phyloP scores from a whole-genome alignment of 2,329 filamentous ascomycete genomes.

The Didymella glomerata region DNA sequence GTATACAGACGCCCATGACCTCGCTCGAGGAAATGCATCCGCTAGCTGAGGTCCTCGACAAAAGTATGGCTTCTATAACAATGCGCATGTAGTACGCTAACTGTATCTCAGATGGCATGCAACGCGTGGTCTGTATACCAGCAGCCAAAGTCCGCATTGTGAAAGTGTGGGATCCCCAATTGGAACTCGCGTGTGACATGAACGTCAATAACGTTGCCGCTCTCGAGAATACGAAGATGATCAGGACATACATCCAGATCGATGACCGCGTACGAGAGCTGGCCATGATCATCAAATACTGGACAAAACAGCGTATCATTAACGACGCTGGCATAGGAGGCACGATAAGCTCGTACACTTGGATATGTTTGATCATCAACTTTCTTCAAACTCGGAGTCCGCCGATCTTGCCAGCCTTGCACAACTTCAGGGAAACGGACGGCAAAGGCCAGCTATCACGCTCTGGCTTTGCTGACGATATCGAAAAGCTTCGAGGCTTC shows the following conservation, averaged over 20 bases:
- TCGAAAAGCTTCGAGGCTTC: conserved; percentile 76
- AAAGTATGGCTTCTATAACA: conserved; percentile 64
- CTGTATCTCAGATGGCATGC: conserved; percentile 83
- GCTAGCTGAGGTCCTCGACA: conserved; percentile 84
- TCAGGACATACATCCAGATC: conserved; percentile 93
- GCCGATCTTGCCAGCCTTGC: conserved; percentile 84
- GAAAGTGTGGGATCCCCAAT: conserved; percentile 96
- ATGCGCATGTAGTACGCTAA: not conserved
- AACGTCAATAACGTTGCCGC: conserved; percentile 98
- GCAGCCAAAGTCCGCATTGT: conserved; percentile 97
- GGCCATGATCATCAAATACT: conserved; percentile 97
- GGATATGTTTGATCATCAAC: conserved; percentile 98
- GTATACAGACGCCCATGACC: conserved; percentile 91
- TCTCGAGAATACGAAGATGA: conserved; percentile 96
- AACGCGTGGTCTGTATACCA: conserved; percentile 93
- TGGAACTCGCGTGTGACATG: conserved; percentile 91
- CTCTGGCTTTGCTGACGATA: conserved; percentile 86
- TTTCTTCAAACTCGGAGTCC: conserved; percentile 89
- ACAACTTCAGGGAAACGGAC: conserved; percentile 72
- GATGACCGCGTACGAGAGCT: conserved; percentile 89
- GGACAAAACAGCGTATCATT: conserved; percentile 89
- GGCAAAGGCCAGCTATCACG: conserved; percentile 67
- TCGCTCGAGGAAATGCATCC: conserved; percentile 89
- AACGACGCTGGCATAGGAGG: conserved; percentile 96
- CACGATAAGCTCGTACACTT: conserved; percentile 96